Evolutionary conservation across 192 early-diverging fungal species (phyloP).

Genomic region (Martensiomyces pterosporus): DNA sequence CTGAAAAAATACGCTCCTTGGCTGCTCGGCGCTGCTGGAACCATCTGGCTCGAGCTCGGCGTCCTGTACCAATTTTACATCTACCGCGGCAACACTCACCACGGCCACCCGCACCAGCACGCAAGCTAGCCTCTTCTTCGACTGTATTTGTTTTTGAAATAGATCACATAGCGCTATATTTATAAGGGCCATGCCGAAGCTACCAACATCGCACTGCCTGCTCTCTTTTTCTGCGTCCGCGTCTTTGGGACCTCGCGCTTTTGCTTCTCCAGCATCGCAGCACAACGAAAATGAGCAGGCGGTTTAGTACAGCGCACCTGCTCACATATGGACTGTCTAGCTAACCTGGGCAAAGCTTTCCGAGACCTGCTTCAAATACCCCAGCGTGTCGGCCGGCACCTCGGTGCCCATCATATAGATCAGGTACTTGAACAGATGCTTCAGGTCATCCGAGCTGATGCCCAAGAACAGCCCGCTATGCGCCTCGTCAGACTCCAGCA

Average conservation of each 20-base stretch:
- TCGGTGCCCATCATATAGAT: slow-evolving; percentile 5
- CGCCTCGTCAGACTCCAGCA: slow-evolving; percentile 8
- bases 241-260: too few relatives aligned
- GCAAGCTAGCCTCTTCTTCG: too few relatives aligned
- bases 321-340: too few relatives aligned
- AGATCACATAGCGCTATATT: too few relatives aligned
- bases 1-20: slow-evolving; percentile 63
- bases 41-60: slow-evolving; percentile 68
- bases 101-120: slow-evolving; percentile 30
- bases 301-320: too few relatives aligned
- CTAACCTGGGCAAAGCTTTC: too few relatives aligned
- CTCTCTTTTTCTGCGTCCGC: too few relatives aligned
- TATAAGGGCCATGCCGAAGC: too few relatives aligned
- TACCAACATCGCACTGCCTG: too few relatives aligned
- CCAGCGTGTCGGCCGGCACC: not conserved
- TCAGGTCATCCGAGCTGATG: slow-evolving; percentile 23
- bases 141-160: too few relatives aligned
- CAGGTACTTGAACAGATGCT: slow-evolving; percentile 23
- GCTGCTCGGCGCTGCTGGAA: slow-evolving; percentile 68
- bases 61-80: slow-evolving; percentile 66
- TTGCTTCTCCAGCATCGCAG: too few relatives aligned
- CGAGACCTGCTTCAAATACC: slow-evolving; percentile 14
- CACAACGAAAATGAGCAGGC: too few relatives aligned
- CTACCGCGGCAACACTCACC: slow-evolving; percentile 28
- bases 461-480: slow-evolving; percentile 28